Conservation (phyloP, 345 rosid species). For the Microcos paniculata region DNA sequence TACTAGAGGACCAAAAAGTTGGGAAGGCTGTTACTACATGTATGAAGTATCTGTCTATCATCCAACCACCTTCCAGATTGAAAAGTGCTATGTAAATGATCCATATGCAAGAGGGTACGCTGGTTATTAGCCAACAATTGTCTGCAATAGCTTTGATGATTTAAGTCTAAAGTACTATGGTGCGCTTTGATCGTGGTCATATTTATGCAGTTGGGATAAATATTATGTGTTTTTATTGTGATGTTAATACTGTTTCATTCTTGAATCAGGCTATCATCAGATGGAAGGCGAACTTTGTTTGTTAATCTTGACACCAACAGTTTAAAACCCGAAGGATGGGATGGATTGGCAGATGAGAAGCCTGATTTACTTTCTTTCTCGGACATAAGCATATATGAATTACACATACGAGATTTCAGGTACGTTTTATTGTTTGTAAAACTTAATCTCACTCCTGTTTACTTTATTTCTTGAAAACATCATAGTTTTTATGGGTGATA, state of each 20-base stretch:
- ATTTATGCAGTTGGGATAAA: conserved; percentile 7
- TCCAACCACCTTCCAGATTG: conserved; percentile 68
- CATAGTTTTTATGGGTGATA: background rate
- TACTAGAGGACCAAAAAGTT: conserved; percentile 50
- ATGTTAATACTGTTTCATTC: conserved; percentile 28
- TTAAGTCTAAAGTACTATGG: conserved; percentile 8
- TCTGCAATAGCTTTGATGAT: conserved; percentile 18
- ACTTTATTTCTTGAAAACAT: background rate
- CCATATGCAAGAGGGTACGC: conserved; percentile 95
- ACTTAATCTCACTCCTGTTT: conserved; percentile 14
- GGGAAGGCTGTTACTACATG: conserved; percentile 88
- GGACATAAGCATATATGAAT: conserved; percentile 87
- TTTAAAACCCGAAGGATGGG: conserved; percentile 86
- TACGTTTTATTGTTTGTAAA: background rate
- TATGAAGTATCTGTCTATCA: conserved; percentile 84
- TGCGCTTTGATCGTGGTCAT: background rate
- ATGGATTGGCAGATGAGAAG: conserved; percentile 64
- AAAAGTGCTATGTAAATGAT: conserved; percentile 88
- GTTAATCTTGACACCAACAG: conserved; percentile 61
- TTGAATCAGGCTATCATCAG: conserved; percentile 75
- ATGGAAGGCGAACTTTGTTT: conserved; percentile 72
- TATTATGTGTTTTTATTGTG: background rate
- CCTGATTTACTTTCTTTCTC: conserved; percentile 55
- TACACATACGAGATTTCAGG: conserved; percentile 97
- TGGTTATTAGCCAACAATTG: conserved; percentile 30